Base-by-base conservation (phyloP, 805 yeast species). In the Debaryomyces castellii region DNA sequence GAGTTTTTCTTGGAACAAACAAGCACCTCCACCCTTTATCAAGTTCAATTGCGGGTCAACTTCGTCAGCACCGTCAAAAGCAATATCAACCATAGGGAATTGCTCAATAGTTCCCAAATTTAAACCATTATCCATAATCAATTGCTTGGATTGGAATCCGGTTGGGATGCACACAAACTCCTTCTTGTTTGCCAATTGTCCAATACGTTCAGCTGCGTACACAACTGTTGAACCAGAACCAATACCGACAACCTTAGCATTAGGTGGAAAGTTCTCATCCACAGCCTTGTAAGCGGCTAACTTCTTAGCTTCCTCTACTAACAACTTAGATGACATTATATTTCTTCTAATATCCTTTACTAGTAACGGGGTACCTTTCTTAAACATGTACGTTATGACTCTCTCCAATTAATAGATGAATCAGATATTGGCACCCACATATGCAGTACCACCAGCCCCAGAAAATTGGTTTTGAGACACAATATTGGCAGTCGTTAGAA, bases 21-120 rank as follows among this genome's bases (percentile, higher is more conserved):
- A 94, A 1, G 97, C 99, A 35, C 99, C 99, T 40, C 99, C 99
- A 54, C 99, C 99, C 69, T 94, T 94, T 64, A 94, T 94, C 58
- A 91, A 83, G 62, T 90, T 88, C 56, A 94, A 75, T 17, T 76
- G 62, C 4, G 80, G 62, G 66, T 92, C 99, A 47, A 91, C 91
- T 67, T 94, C 99, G 67, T 94, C 99, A 2, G 99, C 98, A 38
- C 99, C 99, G 66, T 94, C 99, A 63, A 94, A 94, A 1, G 97
- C 96, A 55, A 94, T 82, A 63, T 94, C 99, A 38, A 94, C 71
- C 21, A 77, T 76, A 2, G 96, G 88, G 51, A 71, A 83, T 71
- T 89, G 91, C 59, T 92, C 97, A 49, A 92, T 80, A 8, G 87
- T 75, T 1, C 96, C 96, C 52, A 91, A 73, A 34, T 66, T 76